Evolutionary conservation across 352 stramenopile species (phyloP).

Genomic region (Phytophthora cryptogea): DNA sequence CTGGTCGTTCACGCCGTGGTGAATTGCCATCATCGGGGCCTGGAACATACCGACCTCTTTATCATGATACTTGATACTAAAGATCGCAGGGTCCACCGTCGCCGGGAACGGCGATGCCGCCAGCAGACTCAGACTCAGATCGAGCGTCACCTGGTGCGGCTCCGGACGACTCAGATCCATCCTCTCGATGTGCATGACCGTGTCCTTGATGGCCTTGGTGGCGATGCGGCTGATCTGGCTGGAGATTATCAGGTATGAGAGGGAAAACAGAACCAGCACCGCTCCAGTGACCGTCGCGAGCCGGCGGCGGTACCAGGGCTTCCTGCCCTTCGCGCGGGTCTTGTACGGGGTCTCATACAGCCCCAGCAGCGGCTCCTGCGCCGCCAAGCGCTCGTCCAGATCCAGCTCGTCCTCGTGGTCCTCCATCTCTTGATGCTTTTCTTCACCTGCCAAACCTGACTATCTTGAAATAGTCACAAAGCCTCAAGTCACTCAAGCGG

Average conservation of each 20-base stretch:
- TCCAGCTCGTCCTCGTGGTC: slow-evolving; percentile 25
- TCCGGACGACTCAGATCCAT: slow-evolving; percentile 64
- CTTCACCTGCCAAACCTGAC: slow-evolving; percentile 7
- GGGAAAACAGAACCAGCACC: slow-evolving; percentile 32
- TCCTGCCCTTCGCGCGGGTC: not conserved
- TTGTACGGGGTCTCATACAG: slow-evolving; percentile 16
- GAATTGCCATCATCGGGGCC: slow-evolving; percentile 53
- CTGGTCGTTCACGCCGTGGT: slow-evolving; percentile 51
- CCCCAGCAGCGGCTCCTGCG: slow-evolving; percentile 37
- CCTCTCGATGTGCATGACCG: slow-evolving; percentile 55
- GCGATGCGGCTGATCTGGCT: slow-evolving; percentile 65
- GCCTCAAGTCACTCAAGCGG: not conserved
- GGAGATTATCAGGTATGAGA: slow-evolving; percentile 48
- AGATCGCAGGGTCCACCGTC: slow-evolving; percentile 47
- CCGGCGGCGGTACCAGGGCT: slow-evolving; percentile 34
- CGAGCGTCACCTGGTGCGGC: slow-evolving; percentile 39
- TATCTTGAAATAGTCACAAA: too few relatives aligned
- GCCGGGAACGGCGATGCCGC: slow-evolving; percentile 61
- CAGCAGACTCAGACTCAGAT: slow-evolving; percentile 52
- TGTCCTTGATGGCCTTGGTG: slow-evolving; percentile 56
- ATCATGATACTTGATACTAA: slow-evolving; percentile 52
- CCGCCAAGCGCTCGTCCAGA: slow-evolving; percentile 30
- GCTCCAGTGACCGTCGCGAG: slow-evolving; percentile 14
- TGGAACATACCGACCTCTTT: slow-evolving; percentile 50
- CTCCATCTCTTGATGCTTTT: slow-evolving; percentile 10